Evolutionary conservation across 345 rosid genomes (phyloP), one percentile per base, ranked within the genome.

Genomic region (Eucalyptus urophylla): DNA sequence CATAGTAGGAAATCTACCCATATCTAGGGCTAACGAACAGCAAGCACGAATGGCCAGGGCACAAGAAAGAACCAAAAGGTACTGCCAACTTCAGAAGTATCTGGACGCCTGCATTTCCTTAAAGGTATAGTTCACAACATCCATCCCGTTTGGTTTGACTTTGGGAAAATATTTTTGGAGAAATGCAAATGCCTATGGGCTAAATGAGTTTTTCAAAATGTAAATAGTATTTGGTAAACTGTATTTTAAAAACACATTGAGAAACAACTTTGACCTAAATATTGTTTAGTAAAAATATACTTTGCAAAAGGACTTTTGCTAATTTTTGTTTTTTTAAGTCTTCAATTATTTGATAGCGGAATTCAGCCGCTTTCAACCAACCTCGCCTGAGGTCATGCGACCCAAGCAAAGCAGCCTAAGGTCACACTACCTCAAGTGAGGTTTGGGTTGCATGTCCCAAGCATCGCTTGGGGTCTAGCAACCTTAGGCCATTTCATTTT

Each of bases 1-100:
- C 13, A 54, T 31, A 97, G 98, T 97, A 93, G 99, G 99, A 87
- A 94, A 87, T 92, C 89, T 97, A 14, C 95, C 97, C 4, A 95
- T 91, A 90, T 92, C 92, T 80, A 92, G 91, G 90, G 98, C 95
- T 43, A 95, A 92, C 83, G 94, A 94, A 83, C 92, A 91, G 87
- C 98, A 95, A 90, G 93, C 94, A 86, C 95, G 91, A 91, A 93
- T 24, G 31, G 93, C 92, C 92, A 93, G 92, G 95, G 92, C 94
- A 53, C 95, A 95, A 88, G 95, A 94, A 93, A 92, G 95, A 86
- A 94, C 89, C 81, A 96, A 95, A 90, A 94, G 96, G 90, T 91
- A 94, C 90, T 49, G 92, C 86, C 91, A 93, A 67, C 97, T 96
- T 40, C 92, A 91, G 25, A 95, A 94, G 90, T 95, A 90, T 83